Evolutionary conservation across 2,329 filamentous ascomycete species (phyloP).

Genomic region (Samsoniella hepiali): DNA sequence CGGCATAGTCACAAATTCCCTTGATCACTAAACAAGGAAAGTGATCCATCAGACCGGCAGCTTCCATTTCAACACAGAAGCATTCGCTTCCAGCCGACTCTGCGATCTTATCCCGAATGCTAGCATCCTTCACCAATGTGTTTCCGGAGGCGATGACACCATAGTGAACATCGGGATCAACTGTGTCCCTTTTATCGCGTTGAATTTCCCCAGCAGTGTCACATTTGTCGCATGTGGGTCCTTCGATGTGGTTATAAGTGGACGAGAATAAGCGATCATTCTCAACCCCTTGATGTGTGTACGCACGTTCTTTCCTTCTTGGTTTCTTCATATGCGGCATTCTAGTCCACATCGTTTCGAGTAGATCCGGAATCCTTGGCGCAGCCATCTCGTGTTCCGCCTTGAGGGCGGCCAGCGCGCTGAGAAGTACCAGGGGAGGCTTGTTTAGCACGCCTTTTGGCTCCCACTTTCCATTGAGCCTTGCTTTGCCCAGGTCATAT

Average conservation of each 20-base stretch:
- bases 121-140: slow-evolving; percentile 21
- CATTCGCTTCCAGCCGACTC: slow-evolving; percentile 14
- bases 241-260: slow-evolving; percentile 1
- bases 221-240: slow-evolving; percentile 16
- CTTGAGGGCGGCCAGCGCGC: background rate
- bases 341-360: too few relatives aligned
- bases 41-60: background rate
- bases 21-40: background rate
- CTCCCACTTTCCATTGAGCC: background rate
- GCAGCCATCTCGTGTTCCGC: too few relatives aligned
- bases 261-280: slow-evolving; percentile 22
- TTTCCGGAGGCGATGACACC: slow-evolving; percentile 28
- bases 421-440: slow-evolving; percentile 20
- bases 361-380: too few relatives aligned
- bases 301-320: slow-evolving; percentile 14
- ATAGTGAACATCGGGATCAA: slow-evolving; percentile 23
- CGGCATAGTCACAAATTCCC: background rate
- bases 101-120: slow-evolving; percentile 17
- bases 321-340: background rate
- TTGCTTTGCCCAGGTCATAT: slow-evolving; percentile 26
- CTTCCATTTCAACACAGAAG: slow-evolving; percentile 29
- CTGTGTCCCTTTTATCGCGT: slow-evolving; percentile 9
- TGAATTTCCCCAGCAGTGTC: background rate
- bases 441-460: slow-evolving; percentile 17
- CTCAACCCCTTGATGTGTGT: slow-evolving; percentile 18